These are phyloP conservation scores for Pelargonium cotyledonis DNA, from an alignment of 441 rosid species.

Conservation along the genomic window DNA sequence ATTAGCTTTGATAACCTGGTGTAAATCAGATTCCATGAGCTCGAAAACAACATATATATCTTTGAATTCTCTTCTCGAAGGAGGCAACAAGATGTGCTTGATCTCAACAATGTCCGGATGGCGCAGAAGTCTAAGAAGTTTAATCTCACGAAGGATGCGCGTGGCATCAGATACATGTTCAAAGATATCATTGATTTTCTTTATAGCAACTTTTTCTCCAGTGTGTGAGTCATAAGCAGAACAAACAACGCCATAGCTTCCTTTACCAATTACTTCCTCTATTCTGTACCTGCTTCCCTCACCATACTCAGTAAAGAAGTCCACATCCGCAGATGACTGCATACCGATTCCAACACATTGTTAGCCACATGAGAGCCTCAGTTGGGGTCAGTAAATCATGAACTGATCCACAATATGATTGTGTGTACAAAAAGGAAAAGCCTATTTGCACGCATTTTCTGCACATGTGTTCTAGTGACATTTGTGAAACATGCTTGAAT, in stretches of 20 bases:
- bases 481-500: not conserved
- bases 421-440: not conserved
- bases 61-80: conserved; percentile 77
- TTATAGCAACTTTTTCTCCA: conserved; percentile 85
- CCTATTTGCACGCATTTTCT: not conserved
- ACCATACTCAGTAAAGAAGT: conserved; percentile 96
- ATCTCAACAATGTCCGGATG: conserved; percentile 92
- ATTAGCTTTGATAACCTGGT: conserved; percentile 89
- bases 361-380: not conserved
- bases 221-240: conserved; percentile 83
- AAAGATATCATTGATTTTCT: conserved; percentile 91
- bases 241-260: conserved; percentile 95
- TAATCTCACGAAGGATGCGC: conserved; percentile 85
- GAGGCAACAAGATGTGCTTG: conserved; percentile 94
- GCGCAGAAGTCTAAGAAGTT: conserved; percentile 76
- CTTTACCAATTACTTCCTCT: conserved; percentile 92
- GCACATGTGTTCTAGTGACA: not conserved
- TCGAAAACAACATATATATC: conserved; percentile 94
- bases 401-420: not conserved
- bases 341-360: not conserved
- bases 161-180: conserved; percentile 98
- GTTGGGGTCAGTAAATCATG: not conserved
- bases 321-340: conserved; percentile 21
- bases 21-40: conserved; percentile 97
- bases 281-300: conserved; percentile 80